Percentiles rank a stretch among this genome's conserved stretches.
Evolutionary conservation across 148 eudicot genomes (phyloP).

Genomic region (Diospyros lotus): DNA sequence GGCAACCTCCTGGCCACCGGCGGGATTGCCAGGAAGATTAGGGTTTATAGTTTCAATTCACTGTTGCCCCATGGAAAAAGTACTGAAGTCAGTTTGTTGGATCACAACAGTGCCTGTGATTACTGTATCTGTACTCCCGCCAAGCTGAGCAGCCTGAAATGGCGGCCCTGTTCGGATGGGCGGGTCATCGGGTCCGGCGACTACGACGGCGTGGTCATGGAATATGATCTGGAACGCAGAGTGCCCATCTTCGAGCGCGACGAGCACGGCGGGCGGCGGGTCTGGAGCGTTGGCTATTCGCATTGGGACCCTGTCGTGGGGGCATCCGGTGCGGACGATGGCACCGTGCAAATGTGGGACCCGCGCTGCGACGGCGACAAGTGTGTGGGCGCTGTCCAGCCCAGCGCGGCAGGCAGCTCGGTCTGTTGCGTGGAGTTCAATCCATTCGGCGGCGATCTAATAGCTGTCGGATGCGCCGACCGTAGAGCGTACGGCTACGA

Average conservation of each 20-base stretch:
- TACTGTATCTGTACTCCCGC: constrained; percentile 45
- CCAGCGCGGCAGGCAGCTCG: constrained; percentile 23
- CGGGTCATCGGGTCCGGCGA: constrained; percentile 42
- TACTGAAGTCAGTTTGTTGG: not conserved
- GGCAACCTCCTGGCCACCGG: constrained; percentile 37
- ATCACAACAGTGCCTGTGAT: constrained; percentile 29
- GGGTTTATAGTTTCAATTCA: constrained; percentile 23
- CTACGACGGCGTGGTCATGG: constrained; percentile 54
- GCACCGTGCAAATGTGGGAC: constrained; percentile 57
- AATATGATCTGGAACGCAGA: constrained; percentile 39
- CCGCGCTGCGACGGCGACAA: constrained; percentile 34
- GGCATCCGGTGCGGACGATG: constrained; percentile 54
- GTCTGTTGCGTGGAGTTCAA: constrained; percentile 46
- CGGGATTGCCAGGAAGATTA: constrained; percentile 39
- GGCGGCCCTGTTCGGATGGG: constrained; percentile 39
- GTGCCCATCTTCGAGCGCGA: constrained; percentile 48
- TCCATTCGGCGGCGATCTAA: constrained; percentile 29
- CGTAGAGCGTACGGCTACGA: constrained; percentile 38
- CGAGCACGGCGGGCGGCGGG: constrained; percentile 46
- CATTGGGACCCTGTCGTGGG: constrained; percentile 32
- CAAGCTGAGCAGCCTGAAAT: constrained; percentile 44
- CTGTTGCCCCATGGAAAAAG: not conserved
- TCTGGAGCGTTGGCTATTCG: constrained; percentile 49
- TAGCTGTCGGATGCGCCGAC: constrained; percentile 48
- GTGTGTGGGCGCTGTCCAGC: constrained; percentile 23